Evolutionary conservation across 805 yeast species (phyloP).

Genomic region (Blastobotrys parvus): DNA sequence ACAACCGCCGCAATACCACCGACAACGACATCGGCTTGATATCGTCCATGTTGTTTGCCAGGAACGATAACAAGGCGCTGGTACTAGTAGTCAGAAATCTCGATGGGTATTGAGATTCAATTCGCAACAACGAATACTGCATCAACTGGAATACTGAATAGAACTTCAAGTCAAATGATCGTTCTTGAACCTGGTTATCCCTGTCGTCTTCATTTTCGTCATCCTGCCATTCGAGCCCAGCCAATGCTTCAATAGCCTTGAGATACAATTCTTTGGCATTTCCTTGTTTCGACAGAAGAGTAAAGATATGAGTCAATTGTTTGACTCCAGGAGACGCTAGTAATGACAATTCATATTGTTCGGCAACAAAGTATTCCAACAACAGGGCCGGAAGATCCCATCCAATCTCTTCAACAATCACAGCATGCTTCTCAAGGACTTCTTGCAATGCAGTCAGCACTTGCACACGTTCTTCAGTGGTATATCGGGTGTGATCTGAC

Average conservation of each 20-base stretch:
- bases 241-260: slow-evolving; percentile 58
- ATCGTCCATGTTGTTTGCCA: slow-evolving; percentile 34
- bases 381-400: slow-evolving; percentile 85
- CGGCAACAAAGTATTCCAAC: slow-evolving; percentile 41
- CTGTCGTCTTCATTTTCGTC: slow-evolving; percentile 18
- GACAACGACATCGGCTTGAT: slow-evolving; percentile 28
- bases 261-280: slow-evolving; percentile 75
- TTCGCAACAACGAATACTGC: slow-evolving; percentile 47
- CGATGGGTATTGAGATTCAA: slow-evolving; percentile 68
- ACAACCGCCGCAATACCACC: slow-evolving; percentile 54
- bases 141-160: slow-evolving; percentile 63
- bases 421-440: slow-evolving; percentile 38
- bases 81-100: slow-evolving; percentile 66
- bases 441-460: slow-evolving; percentile 41
- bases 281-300: slow-evolving; percentile 56
- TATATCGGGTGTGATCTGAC: slow-evolving; percentile 38
- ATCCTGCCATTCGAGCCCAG: slow-evolving; percentile 12
- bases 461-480: slow-evolving; percentile 40
- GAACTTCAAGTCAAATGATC: slow-evolving; percentile 44
- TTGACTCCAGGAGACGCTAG: slow-evolving; percentile 8
- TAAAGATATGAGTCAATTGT: slow-evolving; percentile 44
- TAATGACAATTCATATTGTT: slow-evolving; percentile 10
- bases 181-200: slow-evolving; percentile 13
- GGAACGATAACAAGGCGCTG: slow-evolving; percentile 46
- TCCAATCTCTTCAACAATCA: slow-evolving; percentile 59